These are phyloP conservation scores for Aspergillus neoniger DNA, from an alignment of 2,329 filamentous ascomycete genomes.

Conservation along the genomic window DNA sequence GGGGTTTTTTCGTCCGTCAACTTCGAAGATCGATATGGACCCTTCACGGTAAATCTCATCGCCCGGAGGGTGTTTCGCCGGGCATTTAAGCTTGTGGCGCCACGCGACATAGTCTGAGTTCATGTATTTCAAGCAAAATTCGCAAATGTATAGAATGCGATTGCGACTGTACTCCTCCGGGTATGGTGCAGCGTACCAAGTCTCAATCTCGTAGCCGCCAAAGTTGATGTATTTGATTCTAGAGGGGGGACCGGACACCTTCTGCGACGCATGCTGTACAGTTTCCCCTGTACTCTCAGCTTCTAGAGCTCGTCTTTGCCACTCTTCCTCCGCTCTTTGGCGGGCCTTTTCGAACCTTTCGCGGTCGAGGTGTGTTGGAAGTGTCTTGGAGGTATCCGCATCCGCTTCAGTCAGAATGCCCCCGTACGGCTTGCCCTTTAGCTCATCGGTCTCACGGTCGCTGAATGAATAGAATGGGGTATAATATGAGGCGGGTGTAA, in stretches of 20 bases:
- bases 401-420: slow-evolving; percentile 87
- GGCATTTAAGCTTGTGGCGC: slow-evolving; percentile 96
- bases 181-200: slow-evolving; percentile 97
- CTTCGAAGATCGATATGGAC: slow-evolving; percentile 93
- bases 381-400: slow-evolving; percentile 85
- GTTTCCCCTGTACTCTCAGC: slow-evolving; percentile 65
- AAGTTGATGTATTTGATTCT: slow-evolving; percentile 99
- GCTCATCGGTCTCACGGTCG: slow-evolving; percentile 84
- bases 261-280: slow-evolving; percentile 67
- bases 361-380: slow-evolving; percentile 77
- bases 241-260: slow-evolving; percentile 81
- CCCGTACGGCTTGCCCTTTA: slow-evolving; percentile 91
- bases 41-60: slow-evolving; percentile 98
- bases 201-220: slow-evolving; percentile 96
- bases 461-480: slow-evolving; percentile 86
- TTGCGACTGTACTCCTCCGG: slow-evolving; percentile 98
- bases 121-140: slow-evolving; percentile 99
- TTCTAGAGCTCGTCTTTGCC: slow-evolving; percentile 68
- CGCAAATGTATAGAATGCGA: slow-evolving; percentile 95
- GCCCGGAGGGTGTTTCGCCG: slow-evolving; percentile 92
- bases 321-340: slow-evolving; percentile 87
- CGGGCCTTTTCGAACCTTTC: slow-evolving; percentile 87
- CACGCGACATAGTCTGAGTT: slow-evolving; percentile 98
- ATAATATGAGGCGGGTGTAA: slow-evolving; percentile 63
- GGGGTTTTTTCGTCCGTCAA: slow-evolving; percentile 88